A percentile compares a stretch with the other conserved stretches of the same genome.
phyloP scores from a whole-genome alignment of 345 rosid genomes.

The Aquilaria malaccensis region DNA sequence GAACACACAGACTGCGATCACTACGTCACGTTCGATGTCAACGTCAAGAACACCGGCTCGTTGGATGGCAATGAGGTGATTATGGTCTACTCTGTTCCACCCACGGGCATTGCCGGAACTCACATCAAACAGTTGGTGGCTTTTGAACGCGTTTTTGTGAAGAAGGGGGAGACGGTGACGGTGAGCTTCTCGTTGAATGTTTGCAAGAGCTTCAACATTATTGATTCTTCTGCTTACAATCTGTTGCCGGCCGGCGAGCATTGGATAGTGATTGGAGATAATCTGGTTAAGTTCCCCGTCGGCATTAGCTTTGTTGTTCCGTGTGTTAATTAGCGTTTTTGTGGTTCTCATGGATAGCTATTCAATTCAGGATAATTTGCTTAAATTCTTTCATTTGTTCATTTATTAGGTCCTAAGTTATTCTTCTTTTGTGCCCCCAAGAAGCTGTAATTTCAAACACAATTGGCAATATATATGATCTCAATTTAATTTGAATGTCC shows the following conservation, averaged over 20 bases:
- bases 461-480: no score
- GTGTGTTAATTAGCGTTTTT: no score
- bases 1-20: neutral
- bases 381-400: no score
- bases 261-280: constrained; percentile 20
- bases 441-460: no score
- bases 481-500: no score
- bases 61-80: constrained; percentile 27
- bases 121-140: constrained; percentile 24
- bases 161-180: constrained; percentile 11
- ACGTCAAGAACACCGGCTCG: constrained; percentile 15
- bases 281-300: neutral
- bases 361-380: no score
- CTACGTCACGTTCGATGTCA: constrained; percentile 4
- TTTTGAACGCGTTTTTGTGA: constrained; percentile 20
- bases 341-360: no score
- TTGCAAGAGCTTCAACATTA: constrained; percentile 19
- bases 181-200: constrained; percentile 18
- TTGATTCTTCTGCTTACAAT: constrained; percentile 10
- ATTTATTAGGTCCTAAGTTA: no score
- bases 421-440: no score
- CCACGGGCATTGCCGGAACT: neutral
- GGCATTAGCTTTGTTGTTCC: no score
- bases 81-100: constrained; percentile 19
- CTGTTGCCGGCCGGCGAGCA: constrained; percentile 21